Base-by-base conservation (phyloP, 176 grass and related monocot genomes). In the Oryza meridionalis region DNA sequence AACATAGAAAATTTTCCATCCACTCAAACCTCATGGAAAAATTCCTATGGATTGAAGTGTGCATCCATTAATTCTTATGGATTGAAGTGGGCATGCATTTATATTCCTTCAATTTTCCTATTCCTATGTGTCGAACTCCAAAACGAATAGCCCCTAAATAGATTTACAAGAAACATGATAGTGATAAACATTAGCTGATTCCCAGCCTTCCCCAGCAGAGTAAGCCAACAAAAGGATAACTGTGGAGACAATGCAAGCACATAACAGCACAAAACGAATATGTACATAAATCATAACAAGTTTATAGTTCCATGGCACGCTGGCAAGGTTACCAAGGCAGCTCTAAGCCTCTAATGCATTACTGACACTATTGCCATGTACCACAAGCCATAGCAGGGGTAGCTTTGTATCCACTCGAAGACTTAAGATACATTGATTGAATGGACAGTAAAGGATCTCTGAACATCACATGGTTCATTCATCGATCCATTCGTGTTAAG, bases 401-500 rank as follows among this genome's bases (percentile, higher is more conserved):
- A 62, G n/a, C 58, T 62, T 62, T 62, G 58, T 59, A 59, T 59
- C 55, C 17, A 59, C 55, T 59, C 21, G 24, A 9, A 7, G 7
- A 24, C 19, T 7, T 2, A 62, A 62, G 58, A 62, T 11, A 62
- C 58, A 62, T 22, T 62, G 58, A 62, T 62, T 62, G 24, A 24
- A n/a, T 11, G 21, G 58, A 62, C n/a, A 62, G 2, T n/a, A n/a
- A 62, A 62, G 9, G 58, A 62, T n/a, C 58, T 3, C 58, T 62
- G 58, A 62, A 62, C 21, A 61, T 61, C 58, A 24, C 58, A 24
- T n/a, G 9, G 58, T 24, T 62, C 58, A 62, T 62, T 62, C 58
- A 24, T 70, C 71, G 31, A 89, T 81, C 69, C 82, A 76, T 81
- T 35, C 15, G 40, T 65, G 35, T 43, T 44, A 26, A 19, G 33